phyloP scores from a whole-genome alignment of 352 stramenopile genomes.

The Globisporangium iwayamae region DNA sequence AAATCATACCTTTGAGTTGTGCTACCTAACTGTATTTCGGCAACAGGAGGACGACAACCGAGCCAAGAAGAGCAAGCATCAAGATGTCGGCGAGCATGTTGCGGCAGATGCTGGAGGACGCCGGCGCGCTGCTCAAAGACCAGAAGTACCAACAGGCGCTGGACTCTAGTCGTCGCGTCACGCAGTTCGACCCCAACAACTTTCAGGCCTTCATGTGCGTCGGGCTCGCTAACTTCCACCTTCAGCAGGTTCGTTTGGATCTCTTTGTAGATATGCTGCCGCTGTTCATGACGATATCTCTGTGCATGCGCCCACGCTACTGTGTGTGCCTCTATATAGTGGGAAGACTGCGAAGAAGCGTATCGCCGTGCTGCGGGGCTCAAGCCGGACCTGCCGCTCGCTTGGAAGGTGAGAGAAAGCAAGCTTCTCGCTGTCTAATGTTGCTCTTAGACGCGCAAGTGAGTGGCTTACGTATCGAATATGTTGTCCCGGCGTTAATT shows the following conservation, averaged over 20 bases:
- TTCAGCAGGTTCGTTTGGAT: conserved; percentile 47
- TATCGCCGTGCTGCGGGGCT: conserved; percentile 61
- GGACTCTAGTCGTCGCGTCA: conserved; percentile 56
- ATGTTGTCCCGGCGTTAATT: neutral
- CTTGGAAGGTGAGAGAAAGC: conserved; percentile 65
- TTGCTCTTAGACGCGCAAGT: neutral
- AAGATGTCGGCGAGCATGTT: conserved; percentile 66
- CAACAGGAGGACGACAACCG: neutral
- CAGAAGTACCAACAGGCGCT: conserved; percentile 74
- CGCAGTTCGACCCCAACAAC: conserved; percentile 76
- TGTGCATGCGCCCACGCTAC: neutral
- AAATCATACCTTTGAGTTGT: neutral
- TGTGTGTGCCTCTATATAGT: conserved; percentile 34
- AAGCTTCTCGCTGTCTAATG: neutral
- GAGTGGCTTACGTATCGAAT: neutral
- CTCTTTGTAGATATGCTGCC: neutral
- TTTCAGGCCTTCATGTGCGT: conserved; percentile 83
- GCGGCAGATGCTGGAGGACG: conserved; percentile 79
- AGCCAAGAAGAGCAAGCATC: neutral
- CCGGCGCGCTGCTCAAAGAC: conserved; percentile 59
- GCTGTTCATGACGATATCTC: neutral
- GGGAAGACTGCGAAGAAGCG: conserved; percentile 64
- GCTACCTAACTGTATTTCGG: neutral
- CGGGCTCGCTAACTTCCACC: conserved; percentile 68
- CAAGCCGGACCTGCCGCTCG: conserved; percentile 66